A percentile compares a stretch with the other conserved stretches of the same genome.
Evolutionary conservation across 2,329 filamentous ascomycete species (phyloP).

Genomic region (Pseudocercospora eumusae): DNA sequence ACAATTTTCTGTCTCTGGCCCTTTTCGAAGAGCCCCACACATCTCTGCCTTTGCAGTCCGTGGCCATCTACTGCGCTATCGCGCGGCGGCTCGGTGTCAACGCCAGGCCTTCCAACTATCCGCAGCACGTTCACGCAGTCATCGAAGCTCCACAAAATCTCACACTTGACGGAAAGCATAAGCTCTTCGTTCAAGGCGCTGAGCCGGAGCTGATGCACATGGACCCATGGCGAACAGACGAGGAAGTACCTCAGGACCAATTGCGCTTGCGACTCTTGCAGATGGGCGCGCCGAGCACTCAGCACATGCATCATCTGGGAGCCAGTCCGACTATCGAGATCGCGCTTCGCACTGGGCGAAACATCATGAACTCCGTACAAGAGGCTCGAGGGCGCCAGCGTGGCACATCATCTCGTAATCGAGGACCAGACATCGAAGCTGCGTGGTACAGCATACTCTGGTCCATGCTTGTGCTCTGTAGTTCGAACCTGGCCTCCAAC

Average conservation of each 20-base stretch:
- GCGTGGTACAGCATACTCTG: constrained; percentile 74
- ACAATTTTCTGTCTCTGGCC: constrained; percentile 84
- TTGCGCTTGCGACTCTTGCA: constrained; percentile 60
- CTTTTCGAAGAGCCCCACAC: constrained; percentile 71
- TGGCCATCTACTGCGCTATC: constrained; percentile 80
- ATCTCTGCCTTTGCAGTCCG: constrained; percentile 82
- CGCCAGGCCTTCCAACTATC: constrained; percentile 77
- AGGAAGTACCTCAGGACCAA: constrained; percentile 63
- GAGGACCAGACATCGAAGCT: constrained; percentile 55
- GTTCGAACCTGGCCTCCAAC: constrained; percentile 29
- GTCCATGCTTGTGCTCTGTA: constrained; percentile 57
- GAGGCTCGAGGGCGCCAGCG: constrained; percentile 43
- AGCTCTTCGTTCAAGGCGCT: constrained; percentile 30
- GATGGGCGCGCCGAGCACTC: constrained; percentile 46
- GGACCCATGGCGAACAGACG: constrained; percentile 72
- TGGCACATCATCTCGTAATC: constrained; percentile 15
- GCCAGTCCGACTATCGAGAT: constrained; percentile 67
- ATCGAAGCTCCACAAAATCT: constrained; percentile 59
- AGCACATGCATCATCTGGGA: constrained; percentile 58
- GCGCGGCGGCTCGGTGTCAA: constrained; percentile 73
- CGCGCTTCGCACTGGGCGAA: constrained; percentile 73
- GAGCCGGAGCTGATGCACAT: constrained; percentile 62
- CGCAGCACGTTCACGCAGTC: constrained; percentile 81
- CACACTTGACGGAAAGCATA: constrained; percentile 43
- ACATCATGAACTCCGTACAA: constrained; percentile 74